These are phyloP conservation scores for Claviceps sorghi DNA, from an alignment of 2,329 filamentous ascomycete genomes.

Conservation along the genomic window DNA sequence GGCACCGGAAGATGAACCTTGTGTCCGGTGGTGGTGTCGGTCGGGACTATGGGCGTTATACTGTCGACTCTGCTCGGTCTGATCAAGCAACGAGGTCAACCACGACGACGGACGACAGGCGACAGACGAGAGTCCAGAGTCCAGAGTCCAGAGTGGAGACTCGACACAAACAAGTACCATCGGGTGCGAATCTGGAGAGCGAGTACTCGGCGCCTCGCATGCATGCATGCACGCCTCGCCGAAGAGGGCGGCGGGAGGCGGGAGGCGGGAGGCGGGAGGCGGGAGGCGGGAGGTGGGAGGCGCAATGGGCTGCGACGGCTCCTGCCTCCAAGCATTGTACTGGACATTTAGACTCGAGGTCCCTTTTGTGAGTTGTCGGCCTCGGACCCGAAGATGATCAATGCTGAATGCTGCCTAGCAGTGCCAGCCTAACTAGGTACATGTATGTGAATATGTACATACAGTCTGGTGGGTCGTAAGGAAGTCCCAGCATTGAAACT, in stretches of 20 bases:
- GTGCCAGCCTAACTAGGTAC: too few species aligned
- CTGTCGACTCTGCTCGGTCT: background rate
- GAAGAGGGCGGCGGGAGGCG: background rate
- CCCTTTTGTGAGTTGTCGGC: too few species aligned
- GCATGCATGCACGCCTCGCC: background rate
- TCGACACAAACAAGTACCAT: too few species aligned
- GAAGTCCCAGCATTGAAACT: too few species aligned
- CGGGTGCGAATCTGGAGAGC: background rate
- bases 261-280: too few species aligned
- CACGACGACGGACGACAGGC: too few species aligned
- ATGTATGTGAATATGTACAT: too few species aligned
- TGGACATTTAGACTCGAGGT: too few species aligned
- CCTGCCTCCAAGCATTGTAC: background rate
- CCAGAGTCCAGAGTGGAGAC: background rate
- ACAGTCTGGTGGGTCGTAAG: too few species aligned
- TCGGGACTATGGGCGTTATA: background rate
- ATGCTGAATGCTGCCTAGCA: background rate
- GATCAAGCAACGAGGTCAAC: background rate
- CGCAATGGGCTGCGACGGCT: background rate
- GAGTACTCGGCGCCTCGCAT: background rate
- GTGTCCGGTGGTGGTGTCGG: constrained; percentile 6
- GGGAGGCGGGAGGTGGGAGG: too few species aligned
- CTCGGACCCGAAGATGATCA: background rate
- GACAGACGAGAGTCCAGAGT: background rate
- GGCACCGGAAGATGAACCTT: constrained; percentile 1